Conservation (phyloP, 768 basidiomycete genomes). For the Suillus occidentalis region DNA sequence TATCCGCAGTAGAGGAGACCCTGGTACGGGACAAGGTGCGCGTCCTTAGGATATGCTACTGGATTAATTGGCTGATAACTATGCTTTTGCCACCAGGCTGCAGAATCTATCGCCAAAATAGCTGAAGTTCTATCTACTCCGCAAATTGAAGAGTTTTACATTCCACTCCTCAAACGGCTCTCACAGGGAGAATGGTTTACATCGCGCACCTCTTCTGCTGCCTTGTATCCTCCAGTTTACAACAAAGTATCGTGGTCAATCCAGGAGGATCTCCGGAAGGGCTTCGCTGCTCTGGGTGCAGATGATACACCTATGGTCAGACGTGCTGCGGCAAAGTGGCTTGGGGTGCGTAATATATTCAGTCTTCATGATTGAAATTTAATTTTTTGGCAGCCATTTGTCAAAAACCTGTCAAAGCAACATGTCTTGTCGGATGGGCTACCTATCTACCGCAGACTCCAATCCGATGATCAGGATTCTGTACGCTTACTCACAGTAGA, state of each 20-base stretch:
- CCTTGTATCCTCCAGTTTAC: conserved; percentile 90
- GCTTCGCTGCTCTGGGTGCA: conserved; percentile 75
- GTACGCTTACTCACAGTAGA: conserved; percentile 94
- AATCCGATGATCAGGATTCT: conserved; percentile 96
- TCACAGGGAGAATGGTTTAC: conserved; percentile 99
- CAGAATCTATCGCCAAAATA: conserved; percentile 93
- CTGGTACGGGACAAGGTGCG: conserved; percentile 94
- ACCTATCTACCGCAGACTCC: conserved; percentile 90
- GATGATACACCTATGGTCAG: conserved; percentile 99
- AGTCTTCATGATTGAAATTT: conserved; percentile 15
- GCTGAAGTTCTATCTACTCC: conserved; percentile 70
- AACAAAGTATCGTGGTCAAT: conserved; percentile 66
- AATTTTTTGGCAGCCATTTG: conserved; percentile 56
- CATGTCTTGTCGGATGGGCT: conserved; percentile 86
- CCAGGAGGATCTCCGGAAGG: conserved; percentile 87
- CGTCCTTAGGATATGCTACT: background rate
- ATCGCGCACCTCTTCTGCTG: conserved; percentile 92
- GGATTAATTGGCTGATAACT: conserved; percentile 7
- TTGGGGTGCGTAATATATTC: conserved; percentile 67
- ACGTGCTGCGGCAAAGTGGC: conserved; percentile 93
- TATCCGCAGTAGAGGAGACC: conserved; percentile 97
- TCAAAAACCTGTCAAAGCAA: conserved; percentile 75
- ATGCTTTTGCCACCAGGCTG: conserved; percentile 57
- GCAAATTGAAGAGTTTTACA: conserved; percentile 87
- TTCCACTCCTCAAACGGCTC: conserved; percentile 87